A percentile compares a stretch with the other conserved stretches of the same genome.
Evolutionary conservation across 2,329 filamentous ascomycete species (phyloP).

Genomic region (Clathrospora elynae): DNA sequence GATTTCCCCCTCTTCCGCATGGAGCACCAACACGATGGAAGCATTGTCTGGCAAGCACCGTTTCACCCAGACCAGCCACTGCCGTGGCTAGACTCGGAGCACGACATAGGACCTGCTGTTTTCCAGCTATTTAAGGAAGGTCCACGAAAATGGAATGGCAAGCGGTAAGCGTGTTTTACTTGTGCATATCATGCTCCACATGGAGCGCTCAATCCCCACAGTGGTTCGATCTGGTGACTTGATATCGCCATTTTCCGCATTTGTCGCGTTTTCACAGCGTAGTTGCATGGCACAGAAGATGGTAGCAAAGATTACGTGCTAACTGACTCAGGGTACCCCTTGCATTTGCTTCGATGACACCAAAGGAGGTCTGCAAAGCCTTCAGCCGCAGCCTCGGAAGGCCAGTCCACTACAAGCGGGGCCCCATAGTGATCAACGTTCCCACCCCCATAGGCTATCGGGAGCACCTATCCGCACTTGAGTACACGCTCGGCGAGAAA

Average conservation of each 20-base stretch:
- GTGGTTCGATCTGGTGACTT: slow-evolving; percentile 27
- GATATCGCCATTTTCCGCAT: slow-evolving; percentile 18
- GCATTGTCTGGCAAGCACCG: slow-evolving; percentile 90
- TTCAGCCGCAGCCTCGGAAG: slow-evolving; percentile 80
- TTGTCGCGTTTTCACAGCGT: slow-evolving; percentile 15
- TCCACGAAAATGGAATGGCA: slow-evolving; percentile 78
- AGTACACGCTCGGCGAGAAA: slow-evolving; percentile 63
- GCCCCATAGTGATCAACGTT: slow-evolving; percentile 81
- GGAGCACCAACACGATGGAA: slow-evolving; percentile 82
- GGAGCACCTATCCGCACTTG: slow-evolving; percentile 75
- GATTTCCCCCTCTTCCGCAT: slow-evolving; percentile 94
- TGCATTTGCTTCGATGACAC: slow-evolving; percentile 87
- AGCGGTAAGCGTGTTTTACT: slow-evolving; percentile 58
- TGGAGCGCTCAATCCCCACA: slow-evolving; percentile 28
- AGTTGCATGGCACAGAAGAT: slow-evolving; percentile 9
- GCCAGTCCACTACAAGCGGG: slow-evolving; percentile 76
- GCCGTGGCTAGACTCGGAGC: slow-evolving; percentile 95
- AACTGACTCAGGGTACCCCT: slow-evolving; percentile 71
- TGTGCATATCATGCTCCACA: slow-evolving; percentile 29
- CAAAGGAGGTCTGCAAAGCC: slow-evolving; percentile 76
- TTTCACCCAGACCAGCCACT: slow-evolving; percentile 89
- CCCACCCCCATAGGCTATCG: slow-evolving; percentile 87
- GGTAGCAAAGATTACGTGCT: slow-evolving; percentile 30
- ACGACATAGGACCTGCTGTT: slow-evolving; percentile 90
- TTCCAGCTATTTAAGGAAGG: slow-evolving; percentile 96